phyloP scores from a whole-genome alignment of 2,329 filamentous ascomycete genomes.

The Trichoderma sp. region DNA sequence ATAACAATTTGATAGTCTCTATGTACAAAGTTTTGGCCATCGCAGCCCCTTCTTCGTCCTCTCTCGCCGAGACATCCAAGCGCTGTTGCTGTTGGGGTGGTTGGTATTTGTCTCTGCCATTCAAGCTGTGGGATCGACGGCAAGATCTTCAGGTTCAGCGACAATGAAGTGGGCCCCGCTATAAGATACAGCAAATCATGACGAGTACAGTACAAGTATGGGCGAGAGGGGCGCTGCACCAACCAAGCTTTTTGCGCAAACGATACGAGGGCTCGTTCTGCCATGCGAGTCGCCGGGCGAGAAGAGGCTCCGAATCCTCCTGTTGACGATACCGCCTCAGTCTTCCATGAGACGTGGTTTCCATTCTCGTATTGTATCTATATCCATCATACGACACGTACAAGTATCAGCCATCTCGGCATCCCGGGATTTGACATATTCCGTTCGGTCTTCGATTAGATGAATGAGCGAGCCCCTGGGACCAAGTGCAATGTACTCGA shows the following conservation, averaged over 20 bases:
- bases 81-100: not conserved
- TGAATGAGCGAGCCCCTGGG: not conserved
- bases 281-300: not conserved
- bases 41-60: not conserved
- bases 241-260: constrained; percentile 5
- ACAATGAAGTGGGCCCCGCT: constrained; percentile 9
- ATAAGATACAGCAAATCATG: constrained; percentile 5
- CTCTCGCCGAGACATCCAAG: not conserved
- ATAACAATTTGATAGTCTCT: not conserved
- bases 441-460: not conserved
- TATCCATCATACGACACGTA: not conserved
- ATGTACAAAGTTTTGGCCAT: not conserved
- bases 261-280: not conserved
- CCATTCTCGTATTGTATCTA: not conserved
- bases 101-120: not conserved
- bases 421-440: not conserved
- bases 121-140: not conserved
- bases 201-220: not conserved
- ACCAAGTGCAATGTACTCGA: not conserved
- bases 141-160: constrained; percentile 22
- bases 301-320: not conserved
- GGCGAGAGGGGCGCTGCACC: constrained; percentile 3
- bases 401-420: not conserved
- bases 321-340: not conserved
- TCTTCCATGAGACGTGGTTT: not conserved